Evolutionary conservation across 345 rosid genomes (phyloP), one percentile per base, ranked within the genome.

Genomic region (Hibiscus mutabilis): DNA sequence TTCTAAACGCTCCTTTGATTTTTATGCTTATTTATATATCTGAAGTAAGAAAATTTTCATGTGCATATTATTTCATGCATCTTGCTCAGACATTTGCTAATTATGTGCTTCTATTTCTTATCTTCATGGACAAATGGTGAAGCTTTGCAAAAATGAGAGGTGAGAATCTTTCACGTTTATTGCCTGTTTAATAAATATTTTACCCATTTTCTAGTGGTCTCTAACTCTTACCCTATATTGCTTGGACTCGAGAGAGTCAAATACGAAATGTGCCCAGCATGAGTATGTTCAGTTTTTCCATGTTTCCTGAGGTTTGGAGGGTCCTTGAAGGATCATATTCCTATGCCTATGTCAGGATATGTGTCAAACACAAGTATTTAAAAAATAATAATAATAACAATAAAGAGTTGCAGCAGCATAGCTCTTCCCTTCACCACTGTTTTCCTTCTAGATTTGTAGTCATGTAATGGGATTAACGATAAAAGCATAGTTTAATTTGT

Each of bases 141-240:
- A 95, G 98, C 84, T 95, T 84, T 72, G 99, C 99, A 79, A 95
- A 92, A 83, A 70, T 76, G 81, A 85, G 99, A 95, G 99, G 99
- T 90, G 81, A 75, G 79, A 80, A 59, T 60, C 46, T 60, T 73
- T 35, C 35, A n/a, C 7, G 9, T 53, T 22, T 24, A 15, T 40
- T n/a, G 35, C 2, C 7, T 8, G 24, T 61, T 9, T n/a, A 61
- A 61, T 61, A 33, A 61, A 18, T 21, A 11, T 35, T 47, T 74
- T 53, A 33, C 14, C 44, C 35, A 22, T 21, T 65, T 65, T 65
- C n/a, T 40, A 11, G 68, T 31, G 31, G 18, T 65, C 19, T 21
- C 18, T 42, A 18, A n/a, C 44, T n/a, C 24, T 53, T 53, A 2
- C 24, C 58, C 19, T 53, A 53, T 53, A 55, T 19, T 21, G 3